phyloP scores from a whole-genome alignment of 2,329 filamentous ascomycete species.

The Trichophyton schoenleinii region DNA sequence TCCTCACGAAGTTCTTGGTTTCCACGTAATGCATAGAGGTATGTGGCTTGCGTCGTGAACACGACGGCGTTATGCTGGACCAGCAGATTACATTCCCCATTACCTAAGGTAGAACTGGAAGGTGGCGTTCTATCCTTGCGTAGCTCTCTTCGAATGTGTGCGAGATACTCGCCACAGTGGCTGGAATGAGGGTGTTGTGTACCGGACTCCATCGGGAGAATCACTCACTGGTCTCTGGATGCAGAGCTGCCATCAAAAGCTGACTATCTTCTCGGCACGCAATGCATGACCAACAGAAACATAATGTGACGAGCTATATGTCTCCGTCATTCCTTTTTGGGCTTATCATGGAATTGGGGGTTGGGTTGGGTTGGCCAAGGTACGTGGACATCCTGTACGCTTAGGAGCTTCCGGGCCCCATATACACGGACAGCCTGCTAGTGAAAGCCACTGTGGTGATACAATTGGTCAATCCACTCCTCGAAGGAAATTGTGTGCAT shows the following conservation, averaged over 20 bases:
- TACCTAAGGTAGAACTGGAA: not conserved
- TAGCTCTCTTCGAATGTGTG: not conserved
- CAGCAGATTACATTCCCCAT: not conserved
- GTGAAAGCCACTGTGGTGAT: not conserved
- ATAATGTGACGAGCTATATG: not conserved
- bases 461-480: not conserved
- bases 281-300: not conserved
- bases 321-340: not conserved
- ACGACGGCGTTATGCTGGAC: not conserved
- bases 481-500: not conserved
- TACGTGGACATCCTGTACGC: not conserved
- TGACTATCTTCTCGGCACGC: not conserved
- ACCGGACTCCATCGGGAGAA: not conserved
- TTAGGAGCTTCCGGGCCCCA: constrained; percentile 2
- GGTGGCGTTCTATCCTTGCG: not conserved
- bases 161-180: constrained; percentile 3
- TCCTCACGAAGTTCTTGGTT: not conserved
- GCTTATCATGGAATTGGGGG: not conserved
- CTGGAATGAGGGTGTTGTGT: not conserved
- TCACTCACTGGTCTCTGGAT: not conserved
- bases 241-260: not conserved
- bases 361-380: not conserved
- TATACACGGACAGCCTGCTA: not conserved
- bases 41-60: not conserved
- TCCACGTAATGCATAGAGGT: not conserved